Evolutionary conservation across 768 basidiomycete genomes (phyloP).

Genomic region (Phylloporus scabripes): DNA sequence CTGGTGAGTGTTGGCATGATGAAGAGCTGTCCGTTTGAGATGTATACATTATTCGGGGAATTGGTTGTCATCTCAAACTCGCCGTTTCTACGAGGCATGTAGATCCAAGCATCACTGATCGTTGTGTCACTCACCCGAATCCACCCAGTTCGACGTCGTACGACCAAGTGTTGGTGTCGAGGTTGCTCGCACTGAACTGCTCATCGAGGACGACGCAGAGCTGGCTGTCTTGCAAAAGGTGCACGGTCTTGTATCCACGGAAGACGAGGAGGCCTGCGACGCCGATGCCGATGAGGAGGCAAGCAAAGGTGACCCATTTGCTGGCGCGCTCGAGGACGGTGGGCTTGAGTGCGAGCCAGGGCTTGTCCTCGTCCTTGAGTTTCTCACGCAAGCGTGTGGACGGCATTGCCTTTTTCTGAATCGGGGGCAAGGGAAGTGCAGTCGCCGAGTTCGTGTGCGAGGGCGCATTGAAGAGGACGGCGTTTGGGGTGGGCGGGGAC

Average conservation of each 20-base stretch:
- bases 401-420: constrained; percentile 32
- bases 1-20: constrained; percentile 56
- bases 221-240: constrained; percentile 30
- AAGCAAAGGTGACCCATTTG: constrained; percentile 45
- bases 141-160: constrained; percentile 51
- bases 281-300: constrained; percentile 38
- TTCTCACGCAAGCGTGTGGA: constrained; percentile 49
- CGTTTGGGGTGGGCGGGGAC: constrained; percentile 48
- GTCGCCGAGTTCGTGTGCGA: constrained; percentile 26
- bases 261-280: constrained; percentile 42
- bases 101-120: neutral
- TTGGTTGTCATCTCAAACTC: constrained; percentile 55
- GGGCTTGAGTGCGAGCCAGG: constrained; percentile 39
- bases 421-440: constrained; percentile 39
- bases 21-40: constrained; percentile 47
- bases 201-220: constrained; percentile 47
- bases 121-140: constrained; percentile 34
- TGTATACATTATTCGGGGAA: constrained; percentile 35
- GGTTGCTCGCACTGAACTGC: constrained; percentile 35
- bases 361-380: constrained; percentile 44
- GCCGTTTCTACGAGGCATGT: constrained; percentile 33
- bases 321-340: constrained; percentile 28
- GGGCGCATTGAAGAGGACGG: constrained; percentile 22
- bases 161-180: constrained; percentile 43
- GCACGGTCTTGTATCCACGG: constrained; percentile 38